Base-by-base conservation (phyloP, 129 eudicot genomes). In the Ambrosia artemisiifolia region DNA sequence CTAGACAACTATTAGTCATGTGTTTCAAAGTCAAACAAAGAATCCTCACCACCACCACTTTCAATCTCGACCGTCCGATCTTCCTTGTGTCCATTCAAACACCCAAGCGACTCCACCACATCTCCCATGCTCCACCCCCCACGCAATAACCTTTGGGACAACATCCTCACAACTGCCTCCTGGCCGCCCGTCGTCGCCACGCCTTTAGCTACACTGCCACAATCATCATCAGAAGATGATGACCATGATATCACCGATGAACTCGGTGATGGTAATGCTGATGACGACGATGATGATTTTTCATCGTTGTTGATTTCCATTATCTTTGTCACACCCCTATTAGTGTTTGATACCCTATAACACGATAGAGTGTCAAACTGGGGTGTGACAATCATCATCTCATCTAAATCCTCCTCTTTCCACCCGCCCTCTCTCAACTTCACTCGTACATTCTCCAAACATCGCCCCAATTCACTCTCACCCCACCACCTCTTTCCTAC, bases 51-150 rank as follows among this genome's bases (percentile, higher is more conserved):
- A 59, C 14, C 35, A 57, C 17, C 62, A 40, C 16, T 33, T 50
- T 34, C 75, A 59, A 12, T 73, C 78, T 65, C 75, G 51, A 13
- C 71, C 70, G 64, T 74, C 11, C 30, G 73, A 61, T 61, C 62
- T 24, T 54, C 30, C 54, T 65, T 75, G 8, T 2, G 30, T 11
- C 55, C 88, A 3, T 55, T 75, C 40, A 63, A 48, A 43, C 57
- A 64, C 9, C 96, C 93, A 59, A 91, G 87, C 77, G 90, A 82
- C 64, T 91, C 95, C 86, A 84, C 84, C 82, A 91, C 97, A 83
- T 91, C 97, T 63, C 83, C 88, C 50, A 51, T 82, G 71, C 91
- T 88, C 97, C 97, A 91, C 3, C 97, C 96, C 71, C 82, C 93
- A 74, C 87, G 77, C 46, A 91, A 78, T 81, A 91, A 79, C 63